phyloP scores from a whole-genome alignment of 1,284 basidiomycete genomes.

The Papiliotrema fonsecae region DNA sequence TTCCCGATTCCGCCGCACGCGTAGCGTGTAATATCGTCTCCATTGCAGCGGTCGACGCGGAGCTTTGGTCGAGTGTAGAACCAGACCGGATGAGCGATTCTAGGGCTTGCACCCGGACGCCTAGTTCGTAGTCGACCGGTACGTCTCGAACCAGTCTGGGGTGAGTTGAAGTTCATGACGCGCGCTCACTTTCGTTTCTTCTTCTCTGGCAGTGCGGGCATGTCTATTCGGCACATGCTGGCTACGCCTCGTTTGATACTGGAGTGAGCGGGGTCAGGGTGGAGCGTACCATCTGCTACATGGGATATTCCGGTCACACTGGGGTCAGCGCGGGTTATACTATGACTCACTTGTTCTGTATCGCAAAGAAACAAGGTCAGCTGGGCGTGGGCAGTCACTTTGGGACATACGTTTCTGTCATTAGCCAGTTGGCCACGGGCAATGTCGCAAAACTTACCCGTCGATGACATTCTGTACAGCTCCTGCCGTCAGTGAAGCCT shows the following conservation, averaged over 20 bases:
- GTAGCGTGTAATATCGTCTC: constrained; percentile 43
- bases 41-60: constrained; percentile 33
- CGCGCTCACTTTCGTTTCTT: constrained; percentile 37
- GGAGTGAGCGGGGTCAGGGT: background rate
- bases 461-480: constrained; percentile 47
- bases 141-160: constrained; percentile 17
- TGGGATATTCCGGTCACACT: constrained; percentile 47
- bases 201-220: constrained; percentile 29
- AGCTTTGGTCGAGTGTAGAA: constrained; percentile 32
- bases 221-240: constrained; percentile 44
- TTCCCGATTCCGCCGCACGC: constrained; percentile 36
- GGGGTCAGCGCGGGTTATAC: constrained; percentile 8
- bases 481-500: constrained; percentile 18
- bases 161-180: background rate
- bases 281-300: constrained; percentile 39
- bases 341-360: constrained; percentile 32
- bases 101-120: constrained; percentile 38
- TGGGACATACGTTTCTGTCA: constrained; percentile 36
- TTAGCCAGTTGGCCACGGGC: too few species aligned
- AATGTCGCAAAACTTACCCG: constrained; percentile 29
- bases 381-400: too few species aligned
- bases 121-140: constrained; percentile 39
- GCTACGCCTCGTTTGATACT: constrained; percentile 44
- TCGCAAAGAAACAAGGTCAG: constrained; percentile 8
- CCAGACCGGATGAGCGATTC: constrained; percentile 41